Percentiles rank a stretch among this genome's conserved stretches.
phyloP scores from a whole-genome alignment of 495 filamentous ascomycete species.

The Letharia lupina region DNA sequence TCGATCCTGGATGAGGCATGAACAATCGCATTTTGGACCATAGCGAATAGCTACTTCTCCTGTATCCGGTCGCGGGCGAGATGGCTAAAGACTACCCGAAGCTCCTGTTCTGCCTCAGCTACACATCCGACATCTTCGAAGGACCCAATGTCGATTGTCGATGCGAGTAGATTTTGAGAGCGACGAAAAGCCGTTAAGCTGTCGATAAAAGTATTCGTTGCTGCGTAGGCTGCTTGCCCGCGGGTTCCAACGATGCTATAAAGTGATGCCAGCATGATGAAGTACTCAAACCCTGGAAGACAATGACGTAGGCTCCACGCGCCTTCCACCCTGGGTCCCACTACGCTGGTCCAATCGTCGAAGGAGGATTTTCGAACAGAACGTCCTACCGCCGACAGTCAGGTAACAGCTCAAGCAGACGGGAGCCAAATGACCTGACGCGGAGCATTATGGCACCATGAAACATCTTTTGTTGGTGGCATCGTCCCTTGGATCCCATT shows the following conservation, averaged over 20 bases:
- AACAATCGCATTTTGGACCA: too few species aligned
- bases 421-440: too few species aligned
- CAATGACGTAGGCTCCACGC: constrained; percentile 34
- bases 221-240: constrained; percentile 39
- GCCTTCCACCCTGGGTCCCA: constrained; percentile 35
- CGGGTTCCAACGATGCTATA: constrained; percentile 35
- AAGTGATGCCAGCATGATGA: constrained; percentile 40
- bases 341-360: constrained; percentile 9
- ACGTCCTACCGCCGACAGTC: too few species aligned
- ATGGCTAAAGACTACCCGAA: not conserved
- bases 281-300: constrained; percentile 37
- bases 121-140: constrained; percentile 26
- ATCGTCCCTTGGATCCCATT: too few species aligned
- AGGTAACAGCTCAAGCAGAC: too few species aligned
- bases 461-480: too few species aligned
- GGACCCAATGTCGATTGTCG: constrained; percentile 25
- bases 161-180: constrained; percentile 19
- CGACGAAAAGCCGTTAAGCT: not conserved
- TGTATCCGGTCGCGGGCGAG: not conserved
- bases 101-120: constrained; percentile 7
- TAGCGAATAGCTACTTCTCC: not conserved
- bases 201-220: constrained; percentile 20
- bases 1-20: too few species aligned
- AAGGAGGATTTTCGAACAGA: constrained; percentile 20
- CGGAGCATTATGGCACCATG: too few species aligned